phyloP scores from a whole-genome alignment of 1,139 yeast genomes.

The Spencermartinsiella ligniputridi region DNA sequence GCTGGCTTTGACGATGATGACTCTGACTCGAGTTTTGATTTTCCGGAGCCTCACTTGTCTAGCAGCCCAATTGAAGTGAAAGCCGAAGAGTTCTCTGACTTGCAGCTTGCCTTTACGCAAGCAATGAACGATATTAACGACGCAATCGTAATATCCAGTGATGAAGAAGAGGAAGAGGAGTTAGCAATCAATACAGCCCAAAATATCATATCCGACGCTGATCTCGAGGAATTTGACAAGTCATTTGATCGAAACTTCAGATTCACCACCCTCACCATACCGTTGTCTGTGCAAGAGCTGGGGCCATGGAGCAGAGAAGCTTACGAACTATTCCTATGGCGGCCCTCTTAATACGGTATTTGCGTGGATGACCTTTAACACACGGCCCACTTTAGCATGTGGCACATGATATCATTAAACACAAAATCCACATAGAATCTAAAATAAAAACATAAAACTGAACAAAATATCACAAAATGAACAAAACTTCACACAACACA shows the following conservation, averaged over 20 bases:
- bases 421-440: too few species aligned
- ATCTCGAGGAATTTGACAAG: constrained; percentile 4
- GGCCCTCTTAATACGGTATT: background rate
- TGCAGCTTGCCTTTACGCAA: background rate
- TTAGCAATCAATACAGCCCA: constrained; percentile 5
- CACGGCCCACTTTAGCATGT: too few species aligned
- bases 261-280: background rate
- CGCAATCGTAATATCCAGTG: constrained; percentile 16
- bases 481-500: too few species aligned
- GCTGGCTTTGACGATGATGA: background rate
- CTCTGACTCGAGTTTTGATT: background rate
- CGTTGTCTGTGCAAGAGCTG: constrained; percentile 1
- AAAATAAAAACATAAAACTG: too few species aligned
- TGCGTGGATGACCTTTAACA: too few species aligned
- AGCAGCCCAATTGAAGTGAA: background rate
- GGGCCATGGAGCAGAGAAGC: constrained; percentile 11
- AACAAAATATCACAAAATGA: too few species aligned
- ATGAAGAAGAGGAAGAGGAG: constrained; percentile 6
- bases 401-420: too few species aligned
- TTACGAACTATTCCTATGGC: constrained; percentile 6
- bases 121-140: background rate
- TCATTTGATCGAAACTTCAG: background rate
- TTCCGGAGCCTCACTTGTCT: background rate
- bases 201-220: background rate
- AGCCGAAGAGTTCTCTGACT: background rate